phyloP scores from a whole-genome alignment of 2,329 filamentous ascomycete genomes.

The Aspergillus ibericus region DNA sequence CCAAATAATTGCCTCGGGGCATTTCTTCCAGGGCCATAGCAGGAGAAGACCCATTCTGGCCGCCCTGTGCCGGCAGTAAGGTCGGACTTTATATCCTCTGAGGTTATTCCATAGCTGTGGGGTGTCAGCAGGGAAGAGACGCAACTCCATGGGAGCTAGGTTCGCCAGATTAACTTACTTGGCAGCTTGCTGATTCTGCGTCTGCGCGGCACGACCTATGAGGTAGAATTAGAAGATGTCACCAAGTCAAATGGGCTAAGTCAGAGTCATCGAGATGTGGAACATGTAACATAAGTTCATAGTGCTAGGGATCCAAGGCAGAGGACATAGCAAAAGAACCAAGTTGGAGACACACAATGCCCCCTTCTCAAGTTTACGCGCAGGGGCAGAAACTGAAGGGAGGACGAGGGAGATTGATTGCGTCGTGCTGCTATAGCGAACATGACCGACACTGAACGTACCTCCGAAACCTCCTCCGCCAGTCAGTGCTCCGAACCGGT shows the following conservation, averaged over 20 bases:
- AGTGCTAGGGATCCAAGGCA: neutral
- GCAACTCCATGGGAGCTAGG: neutral
- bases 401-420: neutral
- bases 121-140: neutral
- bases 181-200: conserved; percentile 16
- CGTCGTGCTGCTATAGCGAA: neutral
- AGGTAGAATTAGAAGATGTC: neutral
- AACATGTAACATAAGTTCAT: neutral
- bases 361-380: too few species aligned
- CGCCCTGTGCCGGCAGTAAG: conserved; percentile 62
- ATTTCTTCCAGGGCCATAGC: conserved; percentile 76
- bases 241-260: neutral
- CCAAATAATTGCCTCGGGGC: conserved; percentile 82
- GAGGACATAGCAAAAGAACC: neutral
- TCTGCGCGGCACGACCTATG: conserved; percentile 1
- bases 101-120: conserved; percentile 55
- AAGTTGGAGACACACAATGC: neutral
- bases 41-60: conserved; percentile 82
- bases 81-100: conserved; percentile 63
- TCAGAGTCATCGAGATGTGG: neutral
- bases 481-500: conserved; percentile 59
- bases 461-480: conserved; percentile 40
- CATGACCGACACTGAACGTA: conserved; percentile 24
- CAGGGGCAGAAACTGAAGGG: neutral
- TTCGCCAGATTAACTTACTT: conserved; percentile 24